Percentiles rank a stretch among this genome's conserved stretches.
phyloP scores from a whole-genome alignment of 2,329 filamentous ascomycete species.

The Clonostachys byssicola region DNA sequence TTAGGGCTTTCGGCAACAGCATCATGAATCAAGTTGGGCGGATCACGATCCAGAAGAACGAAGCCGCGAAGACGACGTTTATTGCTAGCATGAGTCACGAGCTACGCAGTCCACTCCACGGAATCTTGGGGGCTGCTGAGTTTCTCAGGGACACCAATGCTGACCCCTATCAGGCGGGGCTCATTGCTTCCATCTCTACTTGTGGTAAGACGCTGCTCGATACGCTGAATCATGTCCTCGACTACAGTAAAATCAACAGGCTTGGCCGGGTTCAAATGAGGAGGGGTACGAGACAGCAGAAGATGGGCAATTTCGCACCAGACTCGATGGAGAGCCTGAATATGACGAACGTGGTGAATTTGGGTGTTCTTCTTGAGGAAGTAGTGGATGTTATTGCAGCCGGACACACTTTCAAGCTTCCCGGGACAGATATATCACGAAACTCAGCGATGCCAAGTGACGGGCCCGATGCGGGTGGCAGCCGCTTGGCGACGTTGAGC shows the following conservation, averaged over 20 bases:
- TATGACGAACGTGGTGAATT: slow-evolving; percentile 21
- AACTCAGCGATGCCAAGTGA: not conserved
- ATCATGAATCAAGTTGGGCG: slow-evolving; percentile 48
- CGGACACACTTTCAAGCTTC: slow-evolving; percentile 22
- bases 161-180: slow-evolving; percentile 30
- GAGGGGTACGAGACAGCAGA: slow-evolving; percentile 9
- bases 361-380: slow-evolving; percentile 27
- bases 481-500: not conserved
- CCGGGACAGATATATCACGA: not conserved
- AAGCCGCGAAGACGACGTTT: slow-evolving; percentile 52
- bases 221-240: slow-evolving; percentile 43
- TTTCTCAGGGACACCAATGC: slow-evolving; percentile 38
- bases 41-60: slow-evolving; percentile 45
- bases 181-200: slow-evolving; percentile 37
- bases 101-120: slow-evolving; percentile 50
- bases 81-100: slow-evolving; percentile 58
- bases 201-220: slow-evolving; percentile 44
- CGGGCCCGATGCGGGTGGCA: not conserved
- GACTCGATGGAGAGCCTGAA: slow-evolving; percentile 23
- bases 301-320: slow-evolving; percentile 11
- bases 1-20: slow-evolving; percentile 17
- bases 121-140: slow-evolving; percentile 48
- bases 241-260: slow-evolving; percentile 34
- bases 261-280: slow-evolving; percentile 18
- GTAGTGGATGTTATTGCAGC: slow-evolving; percentile 32